Conservation (phyloP, 2,329 filamentous ascomycete genomes). For the Fusarium pilosicola region DNA sequence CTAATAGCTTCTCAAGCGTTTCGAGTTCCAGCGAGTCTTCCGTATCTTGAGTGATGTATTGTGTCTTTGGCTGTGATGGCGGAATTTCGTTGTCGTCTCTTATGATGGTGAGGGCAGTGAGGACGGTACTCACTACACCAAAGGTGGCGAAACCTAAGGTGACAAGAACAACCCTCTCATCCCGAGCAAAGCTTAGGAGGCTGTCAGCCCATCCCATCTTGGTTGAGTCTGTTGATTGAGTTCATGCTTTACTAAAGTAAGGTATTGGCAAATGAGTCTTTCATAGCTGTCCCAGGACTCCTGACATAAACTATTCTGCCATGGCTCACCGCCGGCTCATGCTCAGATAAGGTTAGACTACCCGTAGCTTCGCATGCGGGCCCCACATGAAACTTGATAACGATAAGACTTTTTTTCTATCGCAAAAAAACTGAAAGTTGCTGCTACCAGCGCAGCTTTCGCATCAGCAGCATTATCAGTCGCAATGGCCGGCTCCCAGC, state of each 20-base stretch:
- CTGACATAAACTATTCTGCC: constrained; percentile 38
- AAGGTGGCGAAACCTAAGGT: constrained; percentile 68
- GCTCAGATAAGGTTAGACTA: neutral
- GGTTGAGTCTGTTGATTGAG: constrained; percentile 22
- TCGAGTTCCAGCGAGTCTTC: constrained; percentile 75
- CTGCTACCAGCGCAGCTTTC: constrained; percentile 10
- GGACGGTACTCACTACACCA: constrained; percentile 66
- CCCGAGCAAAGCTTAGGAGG: constrained; percentile 51
- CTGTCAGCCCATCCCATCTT: constrained; percentile 54
- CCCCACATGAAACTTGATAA: constrained; percentile 36
- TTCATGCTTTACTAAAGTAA: constrained; percentile 15
- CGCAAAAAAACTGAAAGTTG: constrained; percentile 38
- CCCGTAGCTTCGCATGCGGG: neutral
- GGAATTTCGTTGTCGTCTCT: constrained; percentile 74
- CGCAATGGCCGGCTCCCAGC: constrained; percentile 91
- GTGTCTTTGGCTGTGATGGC: constrained; percentile 70
- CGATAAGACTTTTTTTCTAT: constrained; percentile 44
- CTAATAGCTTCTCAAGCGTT: constrained; percentile 74
- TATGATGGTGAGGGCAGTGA: constrained; percentile 66
- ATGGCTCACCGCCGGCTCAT: neutral
- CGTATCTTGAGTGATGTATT: constrained; percentile 79
- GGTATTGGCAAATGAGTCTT: neutral
- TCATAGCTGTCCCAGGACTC: constrained; percentile 5
- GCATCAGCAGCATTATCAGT: constrained; percentile 29
- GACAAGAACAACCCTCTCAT: constrained; percentile 65